Evolutionary conservation across 345 rosid genomes (phyloP).

Genomic region (Stellera chamaejasme): DNA sequence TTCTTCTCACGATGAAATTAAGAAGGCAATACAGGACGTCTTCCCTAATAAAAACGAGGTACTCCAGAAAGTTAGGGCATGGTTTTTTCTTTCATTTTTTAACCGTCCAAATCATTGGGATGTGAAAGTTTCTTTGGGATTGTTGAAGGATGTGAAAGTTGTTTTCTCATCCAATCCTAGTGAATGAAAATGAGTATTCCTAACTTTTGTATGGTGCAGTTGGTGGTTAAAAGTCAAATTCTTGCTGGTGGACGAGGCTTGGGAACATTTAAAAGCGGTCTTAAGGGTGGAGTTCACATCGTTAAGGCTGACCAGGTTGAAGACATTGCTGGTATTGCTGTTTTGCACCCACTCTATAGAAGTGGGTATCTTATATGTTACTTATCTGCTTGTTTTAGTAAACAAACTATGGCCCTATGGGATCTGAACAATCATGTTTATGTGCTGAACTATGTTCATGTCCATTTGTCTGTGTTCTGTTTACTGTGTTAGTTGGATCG

Average conservation of each 20-base stretch:
- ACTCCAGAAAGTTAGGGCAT: neutral
- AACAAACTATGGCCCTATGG: too few species aligned
- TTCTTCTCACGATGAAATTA: constrained; percentile 57
- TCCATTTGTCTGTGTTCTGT: neutral
- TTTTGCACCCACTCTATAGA: neutral
- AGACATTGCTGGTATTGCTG: constrained; percentile 65
- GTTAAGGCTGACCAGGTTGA: constrained; percentile 63
- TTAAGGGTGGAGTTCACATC: constrained; percentile 96
- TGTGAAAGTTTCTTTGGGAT: neutral
- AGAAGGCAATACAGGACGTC: constrained; percentile 41
- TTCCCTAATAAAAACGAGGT: constrained; percentile 83
- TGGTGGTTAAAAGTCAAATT: constrained; percentile 97
- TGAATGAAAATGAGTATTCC: neutral
- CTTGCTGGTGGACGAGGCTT: constrained; percentile 99
- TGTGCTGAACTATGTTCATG: neutral
- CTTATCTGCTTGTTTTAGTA: too few species aligned
- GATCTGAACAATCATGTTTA: too few species aligned
- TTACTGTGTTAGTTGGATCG: too few species aligned
- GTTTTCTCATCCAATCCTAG: neutral
- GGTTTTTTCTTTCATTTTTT: neutral
- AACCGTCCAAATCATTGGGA: too few species aligned
- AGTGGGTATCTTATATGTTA: neutral
- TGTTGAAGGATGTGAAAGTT: neutral
- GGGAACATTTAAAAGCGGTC: constrained; percentile 83
- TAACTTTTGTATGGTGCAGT: constrained; percentile 32